These are phyloP conservation scores for Neoscytalidium dimidiatum DNA, from an alignment of 2,329 filamentous ascomycete genomes.

Conservation along the genomic window DNA sequence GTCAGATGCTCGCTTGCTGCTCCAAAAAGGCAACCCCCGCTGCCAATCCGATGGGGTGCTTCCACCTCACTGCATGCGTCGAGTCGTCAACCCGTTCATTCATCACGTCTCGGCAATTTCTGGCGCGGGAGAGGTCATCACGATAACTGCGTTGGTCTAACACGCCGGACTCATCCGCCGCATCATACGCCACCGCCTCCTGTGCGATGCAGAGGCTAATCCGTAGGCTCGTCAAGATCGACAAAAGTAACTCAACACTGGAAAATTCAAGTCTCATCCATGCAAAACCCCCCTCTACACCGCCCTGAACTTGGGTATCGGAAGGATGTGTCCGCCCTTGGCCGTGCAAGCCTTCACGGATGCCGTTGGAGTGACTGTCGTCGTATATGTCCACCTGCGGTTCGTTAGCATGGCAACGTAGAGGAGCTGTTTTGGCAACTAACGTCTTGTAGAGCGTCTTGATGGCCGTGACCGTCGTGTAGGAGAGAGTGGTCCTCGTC, in stretches of 20 bases:
- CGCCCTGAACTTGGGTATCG: background rate
- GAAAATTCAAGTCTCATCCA: background rate
- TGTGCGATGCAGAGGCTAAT: background rate
- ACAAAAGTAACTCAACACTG: background rate
- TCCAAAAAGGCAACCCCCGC: background rate
- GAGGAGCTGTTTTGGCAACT: background rate
- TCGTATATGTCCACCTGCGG: constrained; percentile 31
- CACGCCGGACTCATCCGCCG: background rate
- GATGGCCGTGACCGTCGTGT: constrained; percentile 32
- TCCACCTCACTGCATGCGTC: too few species aligned
- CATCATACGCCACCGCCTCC: background rate
- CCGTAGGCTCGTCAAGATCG: background rate
- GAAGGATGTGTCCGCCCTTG: constrained; percentile 33
- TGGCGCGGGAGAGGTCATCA: too few species aligned
- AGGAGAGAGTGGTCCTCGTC: constrained; percentile 29
- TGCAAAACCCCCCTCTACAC: background rate
- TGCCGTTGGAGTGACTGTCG: constrained; percentile 38
- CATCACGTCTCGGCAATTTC: too few species aligned
- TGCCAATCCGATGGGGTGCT: too few species aligned
- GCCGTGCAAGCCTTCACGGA: constrained; percentile 36
- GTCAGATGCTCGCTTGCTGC: too few species aligned
- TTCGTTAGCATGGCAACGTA: constrained; percentile 1
- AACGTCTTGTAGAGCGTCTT: constrained; percentile 36
- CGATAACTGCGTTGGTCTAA: background rate
- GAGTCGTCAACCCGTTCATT: too few species aligned